A percentile compares a stretch with the other conserved stretches of the same genome.
Conservation (phyloP, 345 rosid species). For the Murraya paniculata region DNA sequence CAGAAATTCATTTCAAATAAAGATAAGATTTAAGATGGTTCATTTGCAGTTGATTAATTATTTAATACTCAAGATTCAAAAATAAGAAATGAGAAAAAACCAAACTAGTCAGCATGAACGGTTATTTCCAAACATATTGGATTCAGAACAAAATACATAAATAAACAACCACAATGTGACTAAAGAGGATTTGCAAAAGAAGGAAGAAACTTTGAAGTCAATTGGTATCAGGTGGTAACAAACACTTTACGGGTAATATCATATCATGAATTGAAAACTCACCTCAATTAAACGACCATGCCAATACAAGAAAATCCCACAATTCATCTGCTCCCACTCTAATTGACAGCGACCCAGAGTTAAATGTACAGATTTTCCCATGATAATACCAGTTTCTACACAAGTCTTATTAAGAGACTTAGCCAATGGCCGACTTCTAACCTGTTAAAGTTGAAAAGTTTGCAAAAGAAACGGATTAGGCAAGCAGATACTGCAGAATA, state of each 20-base stretch:
- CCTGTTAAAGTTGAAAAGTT: conserved; percentile 18
- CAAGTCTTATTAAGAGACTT: conserved; percentile 22
- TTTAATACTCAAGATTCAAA: not conserved
- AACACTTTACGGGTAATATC: not conserved
- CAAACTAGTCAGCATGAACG: not conserved
- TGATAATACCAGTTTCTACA: conserved; percentile 16
- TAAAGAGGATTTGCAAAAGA: not conserved
- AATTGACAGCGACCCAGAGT: conserved; percentile 38
- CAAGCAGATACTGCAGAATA: not conserved
- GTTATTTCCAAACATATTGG: not conserved
- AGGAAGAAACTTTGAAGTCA: not conserved
- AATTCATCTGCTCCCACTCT: conserved; percentile 35
- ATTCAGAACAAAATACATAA: not conserved
- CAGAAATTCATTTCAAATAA: not conserved
- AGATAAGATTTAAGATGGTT: not conserved
- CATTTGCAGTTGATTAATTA: not conserved
- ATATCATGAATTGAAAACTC: not conserved
- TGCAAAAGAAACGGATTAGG: not conserved
- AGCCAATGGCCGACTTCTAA: conserved; percentile 31
- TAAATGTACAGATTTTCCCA: conserved; percentile 25
- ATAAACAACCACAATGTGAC: not conserved
- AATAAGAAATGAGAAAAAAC: not conserved
- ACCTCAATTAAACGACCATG: conserved; percentile 41
- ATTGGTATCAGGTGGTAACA: not conserved
- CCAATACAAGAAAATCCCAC: conserved; percentile 38